These are phyloP conservation scores for Gossypium anomalum DNA, from an alignment of 345 rosid species.

Conservation along the genomic window DNA sequence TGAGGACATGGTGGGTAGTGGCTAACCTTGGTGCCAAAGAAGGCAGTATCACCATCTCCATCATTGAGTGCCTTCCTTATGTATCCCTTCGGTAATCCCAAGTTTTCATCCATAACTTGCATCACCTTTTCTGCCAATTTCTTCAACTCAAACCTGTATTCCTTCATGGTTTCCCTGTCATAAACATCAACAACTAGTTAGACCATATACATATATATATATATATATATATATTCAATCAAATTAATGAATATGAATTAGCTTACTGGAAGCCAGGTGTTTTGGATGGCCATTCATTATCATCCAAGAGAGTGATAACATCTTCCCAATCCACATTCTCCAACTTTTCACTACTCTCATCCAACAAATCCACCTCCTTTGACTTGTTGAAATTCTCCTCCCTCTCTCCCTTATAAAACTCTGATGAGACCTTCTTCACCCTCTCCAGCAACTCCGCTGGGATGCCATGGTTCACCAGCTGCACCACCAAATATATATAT, in stretches of 20 bases:
- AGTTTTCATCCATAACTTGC: slow-evolving; percentile 92
- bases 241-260: neutral
- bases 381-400: slow-evolving; percentile 64
- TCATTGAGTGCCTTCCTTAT: slow-evolving; percentile 55
- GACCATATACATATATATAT: neutral
- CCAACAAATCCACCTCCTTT: slow-evolving; percentile 36
- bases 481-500: neutral
- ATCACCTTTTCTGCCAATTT: slow-evolving; percentile 61
- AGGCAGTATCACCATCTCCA: slow-evolving; percentile 44
- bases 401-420: slow-evolving; percentile 57
- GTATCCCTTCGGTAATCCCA: slow-evolving; percentile 61
- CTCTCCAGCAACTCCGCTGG: slow-evolving; percentile 60
- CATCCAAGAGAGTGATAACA: slow-evolving; percentile 56
- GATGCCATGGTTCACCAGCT: slow-evolving; percentile 87
- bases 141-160: slow-evolving; percentile 69
- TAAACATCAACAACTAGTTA: neutral
- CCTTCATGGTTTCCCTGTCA: slow-evolving; percentile 72
- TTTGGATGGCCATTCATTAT: slow-evolving; percentile 57
- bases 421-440: slow-evolving; percentile 61
- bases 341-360: slow-evolving; percentile 41
- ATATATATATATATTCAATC: neutral
- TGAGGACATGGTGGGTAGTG: slow-evolving; percentile 97
- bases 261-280: slow-evolving; percentile 66
- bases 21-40: slow-evolving; percentile 80
- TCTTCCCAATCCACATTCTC: slow-evolving; percentile 86